Conservation (phyloP, 371 early-diverging fungal genomes). For the Apophysomyces elegans region DNA sequence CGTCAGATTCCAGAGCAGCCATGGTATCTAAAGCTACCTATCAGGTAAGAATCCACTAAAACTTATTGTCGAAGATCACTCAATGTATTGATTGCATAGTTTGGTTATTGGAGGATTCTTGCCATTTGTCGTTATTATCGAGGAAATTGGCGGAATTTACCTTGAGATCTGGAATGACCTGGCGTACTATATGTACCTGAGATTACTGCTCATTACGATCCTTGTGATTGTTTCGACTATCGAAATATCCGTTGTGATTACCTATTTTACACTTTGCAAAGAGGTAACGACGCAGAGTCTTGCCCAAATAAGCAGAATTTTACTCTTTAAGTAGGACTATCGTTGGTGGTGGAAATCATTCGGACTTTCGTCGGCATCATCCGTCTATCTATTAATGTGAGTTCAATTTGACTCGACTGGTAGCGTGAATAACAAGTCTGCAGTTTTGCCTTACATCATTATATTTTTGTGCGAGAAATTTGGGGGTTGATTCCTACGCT, state of each 20-base stretch:
- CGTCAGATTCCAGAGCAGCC: slow-evolving; percentile 90
- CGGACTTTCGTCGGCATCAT: slow-evolving; percentile 71
- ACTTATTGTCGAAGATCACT: neutral
- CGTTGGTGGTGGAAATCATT: slow-evolving; percentile 87
- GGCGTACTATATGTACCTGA: slow-evolving; percentile 84
- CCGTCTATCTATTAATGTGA: slow-evolving; percentile 72
- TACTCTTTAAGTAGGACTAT: slow-evolving; percentile 53
- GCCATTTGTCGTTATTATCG: slow-evolving; percentile 91
- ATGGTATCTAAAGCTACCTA: slow-evolving; percentile 66
- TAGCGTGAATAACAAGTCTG: neutral
- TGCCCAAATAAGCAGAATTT: neutral
- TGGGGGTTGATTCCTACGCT: slow-evolving; percentile 57
- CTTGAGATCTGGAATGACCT: slow-evolving; percentile 30
- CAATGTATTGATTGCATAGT: slow-evolving; percentile 24
- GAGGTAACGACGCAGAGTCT: slow-evolving; percentile 53
- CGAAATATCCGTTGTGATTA: slow-evolving; percentile 86
- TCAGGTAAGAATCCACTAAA: slow-evolving; percentile 32
- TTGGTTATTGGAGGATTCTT: slow-evolving; percentile 82
- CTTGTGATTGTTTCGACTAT: slow-evolving; percentile 70
- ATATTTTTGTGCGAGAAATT: slow-evolving; percentile 52
- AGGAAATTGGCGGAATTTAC: slow-evolving; percentile 58
- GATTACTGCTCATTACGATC: slow-evolving; percentile 81
- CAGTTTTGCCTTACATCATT: slow-evolving; percentile 42
- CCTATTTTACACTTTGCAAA: slow-evolving; percentile 88
- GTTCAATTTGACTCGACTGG: slow-evolving; percentile 47